Evolutionary conservation across 2,329 filamentous ascomycete species (phyloP), one percentile per base, ranked within the genome.

Genomic region (Talaromyces piceae): DNA sequence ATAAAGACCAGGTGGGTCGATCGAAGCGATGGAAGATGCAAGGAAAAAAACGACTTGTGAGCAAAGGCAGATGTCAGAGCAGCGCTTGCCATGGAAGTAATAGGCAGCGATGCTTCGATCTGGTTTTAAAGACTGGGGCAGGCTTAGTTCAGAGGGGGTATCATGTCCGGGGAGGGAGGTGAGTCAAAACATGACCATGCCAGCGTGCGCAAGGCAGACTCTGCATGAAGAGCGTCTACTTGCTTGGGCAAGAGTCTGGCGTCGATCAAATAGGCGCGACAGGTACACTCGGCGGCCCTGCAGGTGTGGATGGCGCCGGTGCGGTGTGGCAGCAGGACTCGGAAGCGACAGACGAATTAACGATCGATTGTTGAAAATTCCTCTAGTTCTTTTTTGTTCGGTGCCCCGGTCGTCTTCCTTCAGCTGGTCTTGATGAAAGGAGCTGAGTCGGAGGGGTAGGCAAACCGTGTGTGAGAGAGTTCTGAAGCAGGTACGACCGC

Each of bases 121-220:
- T 56, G 50, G 61, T 44, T 46, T 54, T n/a, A n/a, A 37, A 20
- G 53, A 56, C 58, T 58, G 56, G 59, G 51, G 59, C 57, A 63
- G 30, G 50, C 44, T 61, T 50, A 53, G 59, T 49, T 30, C 58
- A 55, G 54, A 57, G 57, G 52, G 57, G 54, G 50, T 56, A 50
- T 54, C 60, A 58, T 59, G 57, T 57, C 63, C 52, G 57, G 52
- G 37, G 57, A 52, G 52, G 54, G 56, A 58, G 60, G 43, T 47
- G 37, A 54, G 37, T 47, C 43, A 50, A 54, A 46, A 46, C 43
- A 49, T 47, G 37, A 54, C 44, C 57, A 64, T 59, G 61, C 60
- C 65, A 59, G 55, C 51, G 39, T 53, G 58, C 56, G 54, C 65
- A 64, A 68, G 67, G 67, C 67, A 68, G 66, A 69, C 55, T 68